Conservation (phyloP, 257 asterid species). For the Gentiana macrophylla region DNA sequence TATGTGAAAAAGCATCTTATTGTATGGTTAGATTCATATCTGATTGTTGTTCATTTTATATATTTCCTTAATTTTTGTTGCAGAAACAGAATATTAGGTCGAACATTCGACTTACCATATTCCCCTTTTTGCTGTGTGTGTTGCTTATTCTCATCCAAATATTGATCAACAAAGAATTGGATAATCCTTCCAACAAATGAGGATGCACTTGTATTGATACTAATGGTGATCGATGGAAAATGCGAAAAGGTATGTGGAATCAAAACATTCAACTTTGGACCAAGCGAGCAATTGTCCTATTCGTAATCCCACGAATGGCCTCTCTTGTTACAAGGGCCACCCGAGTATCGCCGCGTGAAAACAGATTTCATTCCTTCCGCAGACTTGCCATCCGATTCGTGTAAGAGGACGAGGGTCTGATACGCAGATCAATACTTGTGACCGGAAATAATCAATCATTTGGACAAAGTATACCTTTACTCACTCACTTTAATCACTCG, state of each 20-base stretch:
- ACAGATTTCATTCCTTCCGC: constrained; percentile 29
- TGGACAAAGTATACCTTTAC: constrained; percentile 47
- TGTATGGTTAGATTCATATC: not conserved
- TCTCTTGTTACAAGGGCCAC: constrained; percentile 68
- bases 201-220: constrained; percentile 84
- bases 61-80: constrained; percentile 11
- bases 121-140: constrained; percentile 62
- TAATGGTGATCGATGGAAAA: constrained; percentile 45
- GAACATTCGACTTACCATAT: constrained; percentile 45
- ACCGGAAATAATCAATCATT: constrained; percentile 75
- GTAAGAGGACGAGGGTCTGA: constrained; percentile 75
- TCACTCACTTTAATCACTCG: constrained; percentile 6
- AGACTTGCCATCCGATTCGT: constrained; percentile 68
- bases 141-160: constrained; percentile 67
- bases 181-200: constrained; percentile 68
- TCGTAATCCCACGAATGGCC: constrained; percentile 88
- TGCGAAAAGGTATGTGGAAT: constrained; percentile 79
- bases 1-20: no score
- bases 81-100: constrained; percentile 71
- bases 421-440: constrained; percentile 55
- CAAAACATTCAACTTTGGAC: constrained; percentile 56
- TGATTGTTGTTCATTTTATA: constrained; percentile 9
- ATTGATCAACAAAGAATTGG: constrained; percentile 53
- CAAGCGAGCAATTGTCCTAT: constrained; percentile 61
- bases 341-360: constrained; percentile 62